Percentiles rank a stretch among this genome's conserved stretches.
These are phyloP conservation scores for Acacia pycnantha DNA, from an alignment of 331 rosid species.

Conservation along the genomic window DNA sequence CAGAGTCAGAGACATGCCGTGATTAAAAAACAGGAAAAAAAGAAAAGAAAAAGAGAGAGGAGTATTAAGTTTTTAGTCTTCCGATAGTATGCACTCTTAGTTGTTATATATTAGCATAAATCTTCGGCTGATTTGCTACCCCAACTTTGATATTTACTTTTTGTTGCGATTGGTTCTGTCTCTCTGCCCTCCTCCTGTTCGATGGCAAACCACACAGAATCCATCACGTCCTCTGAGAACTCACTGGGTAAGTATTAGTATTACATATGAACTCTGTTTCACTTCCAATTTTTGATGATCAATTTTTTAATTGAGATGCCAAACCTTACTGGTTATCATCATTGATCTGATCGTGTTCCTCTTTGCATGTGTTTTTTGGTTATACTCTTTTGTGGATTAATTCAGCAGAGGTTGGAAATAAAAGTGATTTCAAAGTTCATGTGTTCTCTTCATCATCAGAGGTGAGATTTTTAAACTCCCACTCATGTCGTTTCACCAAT, in stretches of 20 bases:
- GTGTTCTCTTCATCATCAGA: conserved; percentile 79
- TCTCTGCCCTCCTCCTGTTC: not conserved
- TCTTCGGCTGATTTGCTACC: not conserved
- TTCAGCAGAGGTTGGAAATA: conserved; percentile 50
- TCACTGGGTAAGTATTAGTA: conserved; percentile 24
- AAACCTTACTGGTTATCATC: conserved; percentile 5
- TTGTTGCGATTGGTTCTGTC: not conserved
- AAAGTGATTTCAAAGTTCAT: conserved; percentile 52
- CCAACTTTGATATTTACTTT: not conserved
- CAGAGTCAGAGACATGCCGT: too few relatives aligned
- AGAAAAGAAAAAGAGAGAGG: too few relatives aligned
- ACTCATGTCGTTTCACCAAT: not conserved
- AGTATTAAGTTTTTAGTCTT: not conserved
- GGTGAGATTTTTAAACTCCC: conserved; percentile 44
- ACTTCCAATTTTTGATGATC: conserved; percentile 16
- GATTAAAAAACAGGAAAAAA: too few relatives aligned
- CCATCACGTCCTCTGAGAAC: not conserved
- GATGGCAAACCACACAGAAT: conserved; percentile 33
- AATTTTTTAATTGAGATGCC: not conserved
- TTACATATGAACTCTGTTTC: conserved; percentile 23
- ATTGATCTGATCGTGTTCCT: conserved; percentile 21
- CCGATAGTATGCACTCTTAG: too few relatives aligned
- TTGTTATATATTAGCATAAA: not conserved
- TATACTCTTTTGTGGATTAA: conserved; percentile 8
- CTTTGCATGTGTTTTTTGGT: not conserved